These are phyloP conservation scores for Colletotrichum orbiculare DNA, from an alignment of 2,329 filamentous ascomycete species.

Conservation along the genomic window DNA sequence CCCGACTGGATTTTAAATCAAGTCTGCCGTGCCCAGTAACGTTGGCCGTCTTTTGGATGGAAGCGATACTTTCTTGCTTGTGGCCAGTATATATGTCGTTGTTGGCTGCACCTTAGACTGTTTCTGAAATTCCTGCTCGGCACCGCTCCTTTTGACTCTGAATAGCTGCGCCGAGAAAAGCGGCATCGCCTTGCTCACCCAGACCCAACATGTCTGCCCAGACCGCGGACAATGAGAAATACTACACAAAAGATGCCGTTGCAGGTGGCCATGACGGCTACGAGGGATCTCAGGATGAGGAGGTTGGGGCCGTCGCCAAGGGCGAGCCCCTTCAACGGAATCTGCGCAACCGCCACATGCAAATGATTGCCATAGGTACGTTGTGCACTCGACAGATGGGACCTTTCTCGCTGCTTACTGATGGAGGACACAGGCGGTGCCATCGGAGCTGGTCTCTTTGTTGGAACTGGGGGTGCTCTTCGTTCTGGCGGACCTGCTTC, in stretches of 20 bases:
- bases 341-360: slow-evolving; percentile 66
- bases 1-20: neutral
- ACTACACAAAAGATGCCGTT: slow-evolving; percentile 16
- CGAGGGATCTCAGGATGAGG: slow-evolving; percentile 45
- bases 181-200: neutral
- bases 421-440: slow-evolving; percentile 70
- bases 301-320: slow-evolving; percentile 45
- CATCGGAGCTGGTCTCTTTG: slow-evolving; percentile 73
- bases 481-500: slow-evolving; percentile 58
- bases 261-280: slow-evolving; percentile 14
- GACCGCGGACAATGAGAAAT: slow-evolving; percentile 30
- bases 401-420: slow-evolving; percentile 44
- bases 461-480: slow-evolving; percentile 66
- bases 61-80: no score
- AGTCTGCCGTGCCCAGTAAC: no score
- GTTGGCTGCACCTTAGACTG: no score
- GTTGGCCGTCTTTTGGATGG: no score
- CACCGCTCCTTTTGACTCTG: neutral
- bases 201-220: slow-evolving; percentile 27
- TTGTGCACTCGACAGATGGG: no score
- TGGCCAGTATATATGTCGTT: slow-evolving; percentile 13
- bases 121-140: no score
- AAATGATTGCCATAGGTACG: slow-evolving; percentile 70
- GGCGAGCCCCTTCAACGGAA: slow-evolving; percentile 44
- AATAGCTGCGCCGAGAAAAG: neutral